phyloP scores from a whole-genome alignment of 169 alveolate species.

The Eimeria falciformis region DNA sequence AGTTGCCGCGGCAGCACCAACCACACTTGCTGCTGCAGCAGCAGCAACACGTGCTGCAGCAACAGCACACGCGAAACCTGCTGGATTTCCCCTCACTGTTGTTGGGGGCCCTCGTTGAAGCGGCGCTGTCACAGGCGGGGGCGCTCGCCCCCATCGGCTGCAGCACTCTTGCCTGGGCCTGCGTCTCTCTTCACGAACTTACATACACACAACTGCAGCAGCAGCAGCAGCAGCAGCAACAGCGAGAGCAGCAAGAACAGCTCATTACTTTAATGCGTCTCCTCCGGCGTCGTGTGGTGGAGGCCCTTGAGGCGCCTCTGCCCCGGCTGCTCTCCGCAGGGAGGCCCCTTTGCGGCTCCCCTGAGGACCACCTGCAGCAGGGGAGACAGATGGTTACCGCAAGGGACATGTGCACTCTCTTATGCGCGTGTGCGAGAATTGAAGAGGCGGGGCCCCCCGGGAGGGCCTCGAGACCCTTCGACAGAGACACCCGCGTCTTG shows the following conservation, averaged over 20 bases:
- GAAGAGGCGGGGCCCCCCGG: background rate
- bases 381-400: background rate
- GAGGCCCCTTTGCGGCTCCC: background rate
- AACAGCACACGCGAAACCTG: background rate
- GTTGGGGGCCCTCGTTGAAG: background rate
- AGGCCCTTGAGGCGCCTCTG: background rate
- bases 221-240: slow-evolving; percentile 25
- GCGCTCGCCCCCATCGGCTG: background rate
- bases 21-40: no score
- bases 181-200: background rate
- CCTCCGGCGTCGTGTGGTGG: background rate
- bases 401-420: background rate
- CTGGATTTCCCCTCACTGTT: background rate
- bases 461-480: background rate
- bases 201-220: background rate
- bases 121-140: background rate
- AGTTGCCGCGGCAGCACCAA: no score
- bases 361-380: background rate
- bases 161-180: slow-evolving; percentile 16
- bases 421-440: background rate
- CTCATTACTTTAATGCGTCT: background rate
- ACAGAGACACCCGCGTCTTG: background rate
- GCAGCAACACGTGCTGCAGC: slow-evolving; percentile 18
- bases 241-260: slow-evolving; percentile 12
- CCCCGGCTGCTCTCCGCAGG: background rate